Conservation (phyloP, 192 early-diverging fungal species). For the Cetraspora pellucida region DNA sequence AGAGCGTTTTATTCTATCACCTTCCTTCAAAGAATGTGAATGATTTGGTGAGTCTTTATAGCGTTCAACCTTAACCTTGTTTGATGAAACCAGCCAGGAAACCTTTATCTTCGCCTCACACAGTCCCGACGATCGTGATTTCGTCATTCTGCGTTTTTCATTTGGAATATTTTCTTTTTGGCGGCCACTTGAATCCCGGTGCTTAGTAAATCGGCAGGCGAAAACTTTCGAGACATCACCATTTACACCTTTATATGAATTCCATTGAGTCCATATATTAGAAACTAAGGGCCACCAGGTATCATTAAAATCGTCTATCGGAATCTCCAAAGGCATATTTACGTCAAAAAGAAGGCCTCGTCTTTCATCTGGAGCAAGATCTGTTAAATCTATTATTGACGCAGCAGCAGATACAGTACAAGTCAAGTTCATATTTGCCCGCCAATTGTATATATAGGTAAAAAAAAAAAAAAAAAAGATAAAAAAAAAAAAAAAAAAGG, state of each 20-base stretch:
- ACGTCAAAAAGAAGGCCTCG: not conserved
- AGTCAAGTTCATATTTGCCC: too few species aligned
- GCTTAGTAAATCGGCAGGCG: not conserved
- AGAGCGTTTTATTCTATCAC: not conserved
- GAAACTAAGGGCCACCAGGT: conserved; percentile 3
- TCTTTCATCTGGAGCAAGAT: not conserved
- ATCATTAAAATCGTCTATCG: not conserved
- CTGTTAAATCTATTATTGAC: not conserved
- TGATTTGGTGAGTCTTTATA: conserved; percentile 15
- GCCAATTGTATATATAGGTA: too few species aligned
- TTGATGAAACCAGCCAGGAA: not conserved
- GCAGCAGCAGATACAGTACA: too few species aligned
- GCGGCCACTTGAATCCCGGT: not conserved
- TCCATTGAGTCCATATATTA: conserved; percentile 11
- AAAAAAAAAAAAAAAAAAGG: too few species aligned
- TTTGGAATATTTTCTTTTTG: conserved; percentile 1
- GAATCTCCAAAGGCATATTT: not conserved
- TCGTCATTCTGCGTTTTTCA: conserved; percentile 10
- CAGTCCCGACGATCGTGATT: not conserved
- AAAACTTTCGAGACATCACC: not conserved
- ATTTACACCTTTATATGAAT: not conserved
- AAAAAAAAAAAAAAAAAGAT: too few species aligned
- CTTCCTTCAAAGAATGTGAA: not conserved
- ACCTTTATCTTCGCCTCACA: conserved; percentile 8
- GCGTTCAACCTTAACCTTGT: not conserved